phyloP scores from a whole-genome alignment of 306 rosid genomes.

The Vigna nakashimae region DNA sequence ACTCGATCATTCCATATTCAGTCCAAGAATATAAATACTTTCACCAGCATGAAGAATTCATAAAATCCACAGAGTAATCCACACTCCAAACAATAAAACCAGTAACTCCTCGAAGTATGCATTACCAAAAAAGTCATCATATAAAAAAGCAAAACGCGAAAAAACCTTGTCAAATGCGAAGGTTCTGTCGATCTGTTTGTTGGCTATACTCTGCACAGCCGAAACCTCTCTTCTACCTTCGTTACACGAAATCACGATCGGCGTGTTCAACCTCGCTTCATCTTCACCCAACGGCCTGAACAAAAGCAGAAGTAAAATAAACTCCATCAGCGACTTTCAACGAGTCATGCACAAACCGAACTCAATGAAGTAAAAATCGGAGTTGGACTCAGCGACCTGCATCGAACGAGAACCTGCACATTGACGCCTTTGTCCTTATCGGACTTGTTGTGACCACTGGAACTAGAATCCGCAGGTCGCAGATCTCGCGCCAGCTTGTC shows the following conservation, averaged over 20 bases:
- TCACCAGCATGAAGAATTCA: neutral
- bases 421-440: conserved; percentile 93
- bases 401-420: conserved; percentile 96
- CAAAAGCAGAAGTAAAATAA: conserved; percentile 14
- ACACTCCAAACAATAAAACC: neutral
- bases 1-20: neutral
- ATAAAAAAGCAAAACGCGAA: neutral
- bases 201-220: conserved; percentile 94
- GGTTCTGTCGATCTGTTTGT: conserved; percentile 98
- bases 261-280: conserved; percentile 80
- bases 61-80: neutral
- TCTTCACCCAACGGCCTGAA: conserved; percentile 93
- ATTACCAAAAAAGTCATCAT: neutral
- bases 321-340: neutral
- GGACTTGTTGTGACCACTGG: conserved; percentile 54
- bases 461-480: conserved; percentile 95
- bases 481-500: conserved; percentile 87
- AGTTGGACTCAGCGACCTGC: conserved; percentile 70
- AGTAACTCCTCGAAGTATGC: neutral
- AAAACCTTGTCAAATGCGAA: conserved; percentile 92
- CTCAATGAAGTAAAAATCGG: conserved; percentile 26
- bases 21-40: neutral
- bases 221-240: conserved; percentile 83
- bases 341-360: conserved; percentile 15
- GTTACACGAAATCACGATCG: conserved; percentile 90